Evolutionary conservation across 1,139 yeast genomes (phyloP).

Genomic region (Sugiyamaella sp.): DNA sequence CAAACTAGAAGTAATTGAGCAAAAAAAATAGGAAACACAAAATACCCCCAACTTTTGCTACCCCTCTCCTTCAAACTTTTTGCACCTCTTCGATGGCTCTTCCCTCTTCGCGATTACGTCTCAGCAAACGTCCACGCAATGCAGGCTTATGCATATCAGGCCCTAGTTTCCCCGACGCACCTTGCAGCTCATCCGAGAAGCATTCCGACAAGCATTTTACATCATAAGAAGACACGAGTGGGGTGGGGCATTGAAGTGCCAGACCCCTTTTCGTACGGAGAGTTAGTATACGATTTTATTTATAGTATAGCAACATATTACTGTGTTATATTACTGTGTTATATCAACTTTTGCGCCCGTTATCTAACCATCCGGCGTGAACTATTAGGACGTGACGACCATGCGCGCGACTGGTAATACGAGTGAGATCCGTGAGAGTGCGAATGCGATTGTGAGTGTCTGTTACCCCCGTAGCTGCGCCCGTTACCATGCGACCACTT

Average conservation of each 20-base stretch:
- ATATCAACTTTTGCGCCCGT: background rate
- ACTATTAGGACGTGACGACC: conserved; percentile 11
- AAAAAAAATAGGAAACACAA: background rate
- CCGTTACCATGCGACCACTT: conserved; percentile 1
- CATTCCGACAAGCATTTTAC: no score
- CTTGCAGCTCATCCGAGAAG: background rate
- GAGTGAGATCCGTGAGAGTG: background rate
- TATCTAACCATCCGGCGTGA: conserved; percentile 13
- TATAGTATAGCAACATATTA: conserved; percentile 1
- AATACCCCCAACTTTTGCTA: background rate
- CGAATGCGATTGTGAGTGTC: background rate
- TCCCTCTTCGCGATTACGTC: background rate
- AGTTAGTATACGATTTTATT: background rate
- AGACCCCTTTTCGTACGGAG: background rate
- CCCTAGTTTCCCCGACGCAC: background rate
- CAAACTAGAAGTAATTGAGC: background rate
- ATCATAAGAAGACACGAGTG: background rate
- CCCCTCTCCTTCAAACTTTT: background rate
- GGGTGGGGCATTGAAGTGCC: background rate
- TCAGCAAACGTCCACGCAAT: no score
- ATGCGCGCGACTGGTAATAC: conserved; percentile 2
- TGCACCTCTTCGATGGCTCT: background rate
- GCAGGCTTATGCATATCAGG: background rate
- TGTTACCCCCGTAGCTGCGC: conserved; percentile 7
- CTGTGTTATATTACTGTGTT: background rate